A percentile compares a stretch with the other conserved stretches of the same genome.
phyloP scores from a whole-genome alignment of 2,329 filamentous ascomycete species.

The Aspergillus fructus region DNA sequence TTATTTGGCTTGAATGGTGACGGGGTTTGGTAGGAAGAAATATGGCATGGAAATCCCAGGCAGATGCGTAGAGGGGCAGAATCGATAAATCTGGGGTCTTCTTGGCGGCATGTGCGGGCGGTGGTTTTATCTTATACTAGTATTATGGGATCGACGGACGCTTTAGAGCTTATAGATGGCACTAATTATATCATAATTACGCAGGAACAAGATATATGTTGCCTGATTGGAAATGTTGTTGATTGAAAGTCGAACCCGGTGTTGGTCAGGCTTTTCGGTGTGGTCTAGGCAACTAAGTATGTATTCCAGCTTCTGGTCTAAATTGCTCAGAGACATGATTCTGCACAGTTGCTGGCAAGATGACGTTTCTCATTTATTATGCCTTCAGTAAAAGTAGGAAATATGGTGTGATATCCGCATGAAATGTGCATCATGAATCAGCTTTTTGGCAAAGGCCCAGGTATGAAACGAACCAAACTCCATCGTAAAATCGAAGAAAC shows the following conservation, averaged over 20 bases:
- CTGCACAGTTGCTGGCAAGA: too few species aligned
- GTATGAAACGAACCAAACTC: constrained; percentile 13
- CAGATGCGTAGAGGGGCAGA: not conserved
- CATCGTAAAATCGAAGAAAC: constrained; percentile 8
- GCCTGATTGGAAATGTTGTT: not conserved
- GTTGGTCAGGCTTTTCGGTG: not conserved
- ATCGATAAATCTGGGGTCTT: not conserved
- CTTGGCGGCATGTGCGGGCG: not conserved
- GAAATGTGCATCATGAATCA: constrained; percentile 3
- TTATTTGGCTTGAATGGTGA: not conserved
- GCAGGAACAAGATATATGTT: too few species aligned
- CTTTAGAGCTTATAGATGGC: not conserved
- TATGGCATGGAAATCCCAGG: constrained; percentile 1
- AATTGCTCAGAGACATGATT: not conserved
- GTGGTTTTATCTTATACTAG: not conserved
- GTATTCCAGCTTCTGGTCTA: not conserved
- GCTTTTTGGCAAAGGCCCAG: constrained; percentile 6
- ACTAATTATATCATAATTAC: not conserved
- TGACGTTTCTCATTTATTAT: not conserved
- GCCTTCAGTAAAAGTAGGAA: not conserved
- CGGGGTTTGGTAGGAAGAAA: not conserved
- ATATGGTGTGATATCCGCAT: constrained; percentile 4
- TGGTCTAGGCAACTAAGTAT: not conserved
- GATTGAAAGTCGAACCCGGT: not conserved
- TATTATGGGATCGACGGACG: not conserved